Evolutionary conservation across 345 rosid species (phyloP).

Genomic region (Bretschneidera sinensis): DNA sequence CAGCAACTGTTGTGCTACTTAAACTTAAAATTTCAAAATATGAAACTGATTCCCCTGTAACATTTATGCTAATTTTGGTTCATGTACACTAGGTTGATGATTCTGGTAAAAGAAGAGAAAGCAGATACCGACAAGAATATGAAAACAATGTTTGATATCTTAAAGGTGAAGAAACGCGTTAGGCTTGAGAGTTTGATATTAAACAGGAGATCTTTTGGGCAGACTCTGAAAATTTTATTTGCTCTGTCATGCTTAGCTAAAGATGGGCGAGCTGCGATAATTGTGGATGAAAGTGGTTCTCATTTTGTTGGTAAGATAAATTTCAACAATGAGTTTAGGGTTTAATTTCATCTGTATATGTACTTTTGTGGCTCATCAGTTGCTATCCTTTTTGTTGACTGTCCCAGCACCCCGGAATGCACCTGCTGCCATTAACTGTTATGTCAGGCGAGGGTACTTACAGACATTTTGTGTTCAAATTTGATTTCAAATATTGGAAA

Average conservation of each 20-base stretch:
- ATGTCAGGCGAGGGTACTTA: conserved; percentile 58
- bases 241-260: conserved; percentile 83
- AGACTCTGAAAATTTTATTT: conserved; percentile 84
- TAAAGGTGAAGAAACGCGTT: conserved; percentile 47
- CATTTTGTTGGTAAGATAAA: conserved; percentile 68
- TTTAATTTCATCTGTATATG: not conserved
- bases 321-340: conserved; percentile 1
- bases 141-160: conserved; percentile 65
- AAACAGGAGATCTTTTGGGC: conserved; percentile 79
- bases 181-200: conserved; percentile 69
- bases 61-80: too few relatives aligned
- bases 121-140: conserved; percentile 85
- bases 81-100: conserved; percentile 75
- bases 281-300: conserved; percentile 49
- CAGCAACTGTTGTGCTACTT: too few relatives aligned
- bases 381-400: conserved; percentile 8
- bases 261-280: conserved; percentile 78
- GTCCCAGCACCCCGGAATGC: conserved; percentile 85
- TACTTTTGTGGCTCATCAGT: not conserved
- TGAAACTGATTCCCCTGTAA: too few relatives aligned
- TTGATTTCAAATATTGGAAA: conserved; percentile 91
- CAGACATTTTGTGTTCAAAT: conserved; percentile 81
- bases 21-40: too few relatives aligned
- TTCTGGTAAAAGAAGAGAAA: conserved; percentile 49
- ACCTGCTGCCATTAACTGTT: conserved; percentile 50